Conservation (phyloP, 225 moss, liverwort and hornwort species). For the Marchantia paleacea region DNA sequence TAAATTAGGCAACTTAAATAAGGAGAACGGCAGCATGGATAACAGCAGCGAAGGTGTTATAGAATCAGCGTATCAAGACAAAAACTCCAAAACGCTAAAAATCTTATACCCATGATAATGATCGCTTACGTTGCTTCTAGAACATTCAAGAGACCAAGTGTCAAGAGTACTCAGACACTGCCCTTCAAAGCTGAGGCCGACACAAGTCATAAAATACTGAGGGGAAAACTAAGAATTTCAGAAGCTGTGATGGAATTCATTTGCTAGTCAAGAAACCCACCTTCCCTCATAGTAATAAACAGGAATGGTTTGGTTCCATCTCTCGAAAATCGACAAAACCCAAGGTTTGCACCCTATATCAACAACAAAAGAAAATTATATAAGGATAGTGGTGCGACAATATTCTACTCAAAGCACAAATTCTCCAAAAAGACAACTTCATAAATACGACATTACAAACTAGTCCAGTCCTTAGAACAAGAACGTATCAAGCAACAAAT, state of each 20-base stretch:
- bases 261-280: constrained; percentile 31
- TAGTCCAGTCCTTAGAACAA: neutral
- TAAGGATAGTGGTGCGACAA: constrained; percentile 1
- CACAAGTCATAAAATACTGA: neutral
- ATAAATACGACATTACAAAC: neutral
- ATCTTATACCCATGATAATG: no score
- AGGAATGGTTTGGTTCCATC: constrained; percentile 59
- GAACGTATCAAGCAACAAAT: neutral
- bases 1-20: no score
- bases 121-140: no score
- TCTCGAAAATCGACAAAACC: constrained; percentile 82
- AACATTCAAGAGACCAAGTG: neutral
- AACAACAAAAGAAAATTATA: constrained; percentile 24
- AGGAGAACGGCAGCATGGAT: no score
- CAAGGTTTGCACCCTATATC: constrained; percentile 58
- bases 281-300: constrained; percentile 59
- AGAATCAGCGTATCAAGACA: no score
- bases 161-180: neutral
- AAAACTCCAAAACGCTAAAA: no score
- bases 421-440: neutral
- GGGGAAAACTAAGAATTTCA: neutral
- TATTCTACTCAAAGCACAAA: neutral
- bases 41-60: no score
- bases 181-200: neutral
- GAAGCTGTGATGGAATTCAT: constrained; percentile 8